Base-by-base conservation (phyloP, 2,329 filamentous ascomycete genomes). In the Microdochium paspali region DNA sequence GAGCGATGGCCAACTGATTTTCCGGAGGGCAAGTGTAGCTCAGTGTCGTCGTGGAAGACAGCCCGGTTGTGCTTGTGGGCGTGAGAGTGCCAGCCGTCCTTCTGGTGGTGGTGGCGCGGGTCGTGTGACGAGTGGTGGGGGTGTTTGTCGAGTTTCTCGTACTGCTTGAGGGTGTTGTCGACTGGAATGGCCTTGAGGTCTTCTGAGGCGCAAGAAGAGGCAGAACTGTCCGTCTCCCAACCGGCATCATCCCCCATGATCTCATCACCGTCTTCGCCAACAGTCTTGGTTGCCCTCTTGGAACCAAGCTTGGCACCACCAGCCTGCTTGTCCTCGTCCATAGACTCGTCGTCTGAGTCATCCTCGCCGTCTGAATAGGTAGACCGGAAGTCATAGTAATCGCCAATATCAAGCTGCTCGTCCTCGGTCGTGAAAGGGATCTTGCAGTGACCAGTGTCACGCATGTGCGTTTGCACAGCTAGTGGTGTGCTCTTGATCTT, bases 341-440 rank as follows among this genome's bases (percentile, higher is more conserved):
- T 65, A 3, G 61, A 61, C 28, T 66, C 74, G 21, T 82, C 80
- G 5, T 80, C 78, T 1, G 78, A 80, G 23, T 44, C 42, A 1
- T 81, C 77, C 15, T 79, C 87, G 10, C 76, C 80, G 58, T 97
- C 93, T 0, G 90, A 93, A 65, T 98, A 98, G 1, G 93, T 95
- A 67, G 87, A 87, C 54, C 87, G 80, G 76, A 98, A 98, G 62
- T 98, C 93, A 66, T 98, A 98, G 66, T 88, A 96, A 54, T 97
- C 88, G 48, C 93, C 93, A 59, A 98, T 88, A 48, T 94, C 89
- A 25, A 97, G 77, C 69, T 96, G 89, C 61, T 97, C 90, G 30
- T 86, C 84, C 61, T 96, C 88, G 0, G 83, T 85, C 46, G 84
- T 82, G 64, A 91, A 98, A 0, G 89, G 90, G 56, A 98, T 94